Base-by-base conservation (phyloP, 2,329 filamentous ascomycete genomes). In the Kalmusia sp. region DNA sequence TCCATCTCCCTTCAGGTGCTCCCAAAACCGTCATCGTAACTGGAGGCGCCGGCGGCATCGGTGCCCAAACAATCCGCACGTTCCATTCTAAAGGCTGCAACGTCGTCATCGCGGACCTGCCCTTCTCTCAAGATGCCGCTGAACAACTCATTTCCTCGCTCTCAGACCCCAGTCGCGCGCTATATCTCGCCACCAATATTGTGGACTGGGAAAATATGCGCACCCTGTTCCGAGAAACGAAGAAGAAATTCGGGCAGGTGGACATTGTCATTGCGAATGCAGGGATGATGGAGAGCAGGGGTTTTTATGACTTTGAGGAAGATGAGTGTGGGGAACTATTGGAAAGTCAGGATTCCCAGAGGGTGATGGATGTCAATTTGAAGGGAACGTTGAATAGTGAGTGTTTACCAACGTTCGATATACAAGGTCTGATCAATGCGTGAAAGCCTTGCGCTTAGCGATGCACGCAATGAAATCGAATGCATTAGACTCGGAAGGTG, bases 381-480 rank as follows among this genome's bases (percentile, higher is more conserved):
- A 79, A 77, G 53, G 77, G 77, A 0, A 76, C 76, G 1, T 65
- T 80, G 61, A 80, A 79, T 52, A 79, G 77, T 79, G 63, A 41
- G 48, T 50, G 15, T 15, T n/a, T 41, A n/a, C n/a, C n/a, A n/a
- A n/a, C n/a, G n/a, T 22, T 24, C 35, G 19, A n/a, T 24, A 19
- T 40, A 9, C 15, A n/a, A 11, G 24, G 27, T 24, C 22, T 22
- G 3, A 7, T 5, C 19, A 4, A 35, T 4, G 5, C 6, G 3
- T 8, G 4, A 9, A 21, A 71, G 67, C 69, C 27, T 53, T 71
- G 2, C 59, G 67, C 19, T 39, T 67, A 43, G 64, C 59, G 28
- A 61, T 63, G 70, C 59, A 68, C 34, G 46, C 59, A 6, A 75
- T 72, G 75, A 71, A 49, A 49, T 77, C 40, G 31, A 75, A 62